Evolutionary conservation across 306 rosid genomes (phyloP), one percentile per base, ranked within the genome.

Genomic region (Glycine soja): DNA sequence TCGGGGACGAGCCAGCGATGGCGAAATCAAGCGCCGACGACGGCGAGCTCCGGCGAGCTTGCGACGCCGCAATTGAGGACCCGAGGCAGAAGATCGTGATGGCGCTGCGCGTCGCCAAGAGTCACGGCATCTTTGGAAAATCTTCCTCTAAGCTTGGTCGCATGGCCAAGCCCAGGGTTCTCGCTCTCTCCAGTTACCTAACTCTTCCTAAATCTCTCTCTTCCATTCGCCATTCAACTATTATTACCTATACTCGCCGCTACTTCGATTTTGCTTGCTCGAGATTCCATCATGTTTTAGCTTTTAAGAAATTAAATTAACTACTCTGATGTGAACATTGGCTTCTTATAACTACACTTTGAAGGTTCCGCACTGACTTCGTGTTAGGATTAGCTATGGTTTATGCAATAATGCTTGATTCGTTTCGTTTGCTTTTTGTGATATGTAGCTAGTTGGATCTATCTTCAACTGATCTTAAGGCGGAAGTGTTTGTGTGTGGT

Each of bases 111-210:
- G 99, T 93, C 12, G 86, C 95, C 10, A 95, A 95, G 81, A 88
- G 98, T 71, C 90, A 86, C 4, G 97, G 92, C 74, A 86, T 89
- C 87, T 88, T 90, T 86, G 94, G 91, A 8, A 95, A 89, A 79
- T 80, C 93, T 19, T 93, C 90, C 16, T 93, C 90, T 81, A 95
- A 87, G 93, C 86, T 93, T 10, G 93, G 98, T 18, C 98, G 96
- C 32, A 93, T 95, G 99, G 99, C 98, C 40, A 93, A 93, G 73
- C 97, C 99, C 81, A 90, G 98, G 94, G 99, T 95, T 87, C 98
- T 95, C 9, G 98, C 97, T 81, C 91, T 95, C 65, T 93, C 97
- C 69, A 90, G 99, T 95, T 91, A 84, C 81, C 85, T 82, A 0
- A 36, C 63, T 8, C n/a, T 45, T 68, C 65, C 62, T 79, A 68